Evolutionary conservation across 306 rosid species (phyloP), one percentile per base, ranked within the genome.

Genomic region (Morella rubra): DNA sequence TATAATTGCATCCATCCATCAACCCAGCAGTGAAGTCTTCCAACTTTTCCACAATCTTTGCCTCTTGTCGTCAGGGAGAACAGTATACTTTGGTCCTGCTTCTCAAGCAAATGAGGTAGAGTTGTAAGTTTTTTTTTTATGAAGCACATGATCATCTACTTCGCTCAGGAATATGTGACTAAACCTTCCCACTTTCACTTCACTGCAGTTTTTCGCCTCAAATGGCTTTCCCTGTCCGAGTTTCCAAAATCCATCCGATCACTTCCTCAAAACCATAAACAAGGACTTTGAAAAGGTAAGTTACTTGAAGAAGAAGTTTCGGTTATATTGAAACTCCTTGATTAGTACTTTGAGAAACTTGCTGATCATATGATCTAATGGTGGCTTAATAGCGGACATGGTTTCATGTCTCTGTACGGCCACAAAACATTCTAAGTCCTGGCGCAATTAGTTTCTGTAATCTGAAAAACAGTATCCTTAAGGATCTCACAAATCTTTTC

Each of bases 11-110:
- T 91, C 97, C 16, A 90, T 91, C 41, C 97, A 90, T 79, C 97
- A 91, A 22, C 97, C 95, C 22, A 85, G 91, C 73, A 59, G 58
- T 42, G 95, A 91, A 72, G 93, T 91, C 44, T 91, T 91, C 65
- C 95, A 84, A 69, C 86, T 91, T 51, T 91, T 90, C 20, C 18
- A 88, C 71, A 85, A 75, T 45, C 95, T 91, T 42, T 91, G 93
- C 74, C 95, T 91, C 75, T 53, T 91, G 6, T 91, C 90, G 40
- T 60, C 85, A 0, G 97, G 97, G 4, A 82, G 44, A 81, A 86
- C 84, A 7, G 90, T 91, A 3, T 88, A 90, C 53, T 88, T 91
- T 84, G 95, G 97, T 40, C 93, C 93, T 66, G 87, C 93, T 86
- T 83, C 89, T 64, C 59, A 65, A 16, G 93, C 95, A 14, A 78